phyloP scores from a whole-genome alignment of 768 basidiomycete species.

The Hygrocybe coccinea region DNA sequence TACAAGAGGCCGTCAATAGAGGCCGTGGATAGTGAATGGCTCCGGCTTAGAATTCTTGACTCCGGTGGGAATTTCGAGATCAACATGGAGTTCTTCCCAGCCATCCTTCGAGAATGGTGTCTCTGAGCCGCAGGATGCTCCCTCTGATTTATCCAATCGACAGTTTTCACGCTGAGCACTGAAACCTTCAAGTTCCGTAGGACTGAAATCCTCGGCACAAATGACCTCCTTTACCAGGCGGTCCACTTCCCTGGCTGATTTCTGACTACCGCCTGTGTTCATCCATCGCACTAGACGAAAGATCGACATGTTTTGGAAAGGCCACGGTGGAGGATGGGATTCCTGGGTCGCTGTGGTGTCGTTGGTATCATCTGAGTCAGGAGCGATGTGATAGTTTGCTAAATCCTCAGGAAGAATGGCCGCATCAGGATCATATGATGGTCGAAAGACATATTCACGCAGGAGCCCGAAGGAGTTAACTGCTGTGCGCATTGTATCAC shows the following conservation, averaged over 20 bases:
- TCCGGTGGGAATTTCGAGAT: constrained; percentile 14
- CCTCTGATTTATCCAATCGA: constrained; percentile 11
- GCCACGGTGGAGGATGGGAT: background rate
- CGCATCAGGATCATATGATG: constrained; percentile 10
- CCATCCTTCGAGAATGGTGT: constrained; percentile 4
- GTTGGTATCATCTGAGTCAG: background rate
- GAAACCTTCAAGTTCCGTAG: constrained; percentile 12
- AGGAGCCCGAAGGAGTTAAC: constrained; percentile 15
- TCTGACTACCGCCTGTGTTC: constrained; percentile 2
- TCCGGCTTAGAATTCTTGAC: constrained; percentile 1
- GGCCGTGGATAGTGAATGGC: constrained; percentile 12
- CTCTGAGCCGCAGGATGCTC: background rate
- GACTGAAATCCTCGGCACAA: constrained; percentile 14
- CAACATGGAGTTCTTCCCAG: constrained; percentile 12
- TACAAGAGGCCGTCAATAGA: constrained; percentile 23
- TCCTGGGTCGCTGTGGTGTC: too few relatives aligned
- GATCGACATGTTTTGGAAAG: background rate
- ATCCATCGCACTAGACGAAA: background rate
- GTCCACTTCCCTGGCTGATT: constrained; percentile 5
- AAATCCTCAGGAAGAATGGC: constrained; percentile 8
- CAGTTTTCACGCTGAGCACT: constrained; percentile 15
- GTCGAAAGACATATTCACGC: constrained; percentile 13
- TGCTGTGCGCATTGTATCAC: constrained; percentile 12
- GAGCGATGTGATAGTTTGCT: background rate
- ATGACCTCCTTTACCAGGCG: constrained; percentile 15